phyloP scores from a whole-genome alignment of 2,329 filamentous ascomycete genomes.

The Colletotrichum sp. region DNA sequence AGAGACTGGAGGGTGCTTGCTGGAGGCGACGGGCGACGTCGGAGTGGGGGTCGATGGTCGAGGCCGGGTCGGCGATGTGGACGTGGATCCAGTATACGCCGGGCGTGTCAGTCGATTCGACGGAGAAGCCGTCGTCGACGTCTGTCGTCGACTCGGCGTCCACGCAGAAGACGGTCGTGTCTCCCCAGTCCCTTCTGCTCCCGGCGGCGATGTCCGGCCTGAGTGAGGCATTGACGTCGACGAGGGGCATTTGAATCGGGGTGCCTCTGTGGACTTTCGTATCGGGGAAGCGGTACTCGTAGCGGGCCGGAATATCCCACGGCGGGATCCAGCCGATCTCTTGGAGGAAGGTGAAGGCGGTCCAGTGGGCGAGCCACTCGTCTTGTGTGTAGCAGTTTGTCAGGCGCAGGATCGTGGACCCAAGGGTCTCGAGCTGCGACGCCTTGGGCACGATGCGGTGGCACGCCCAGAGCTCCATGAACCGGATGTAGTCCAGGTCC shows the following conservation, averaged over 20 bases:
- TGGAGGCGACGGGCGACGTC: slow-evolving; percentile 66
- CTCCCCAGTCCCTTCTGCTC: slow-evolving; percentile 63
- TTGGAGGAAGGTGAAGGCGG: slow-evolving; percentile 72
- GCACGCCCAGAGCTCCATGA: slow-evolving; percentile 71
- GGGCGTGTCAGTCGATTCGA: slow-evolving; percentile 61
- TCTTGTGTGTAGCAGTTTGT: slow-evolving; percentile 62
- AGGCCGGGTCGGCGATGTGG: slow-evolving; percentile 80
- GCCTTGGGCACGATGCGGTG: slow-evolving; percentile 17
- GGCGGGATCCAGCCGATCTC: slow-evolving; percentile 75
- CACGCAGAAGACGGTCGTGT: slow-evolving; percentile 73
- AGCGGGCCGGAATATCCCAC: slow-evolving; percentile 72
- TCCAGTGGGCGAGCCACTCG: slow-evolving; percentile 47
- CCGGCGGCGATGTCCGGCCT: slow-evolving; percentile 50
- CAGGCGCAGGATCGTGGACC: slow-evolving; percentile 67
- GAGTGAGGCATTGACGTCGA: slow-evolving; percentile 33
- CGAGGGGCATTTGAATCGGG: slow-evolving; percentile 43
- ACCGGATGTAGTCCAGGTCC: slow-evolving; percentile 66
- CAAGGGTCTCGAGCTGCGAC: slow-evolving; percentile 20
- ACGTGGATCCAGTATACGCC: slow-evolving; percentile 76
- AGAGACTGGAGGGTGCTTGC: slow-evolving; percentile 63
- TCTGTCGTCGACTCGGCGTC: slow-evolving; percentile 70
- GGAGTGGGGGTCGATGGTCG: slow-evolving; percentile 66
- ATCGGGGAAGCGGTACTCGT: slow-evolving; percentile 60
- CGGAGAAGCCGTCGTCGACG: slow-evolving; percentile 80
- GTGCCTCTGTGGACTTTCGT: slow-evolving; percentile 47